Conservation (phyloP, 768 basidiomycete genomes). For the Kwoniella bestiolae region DNA sequence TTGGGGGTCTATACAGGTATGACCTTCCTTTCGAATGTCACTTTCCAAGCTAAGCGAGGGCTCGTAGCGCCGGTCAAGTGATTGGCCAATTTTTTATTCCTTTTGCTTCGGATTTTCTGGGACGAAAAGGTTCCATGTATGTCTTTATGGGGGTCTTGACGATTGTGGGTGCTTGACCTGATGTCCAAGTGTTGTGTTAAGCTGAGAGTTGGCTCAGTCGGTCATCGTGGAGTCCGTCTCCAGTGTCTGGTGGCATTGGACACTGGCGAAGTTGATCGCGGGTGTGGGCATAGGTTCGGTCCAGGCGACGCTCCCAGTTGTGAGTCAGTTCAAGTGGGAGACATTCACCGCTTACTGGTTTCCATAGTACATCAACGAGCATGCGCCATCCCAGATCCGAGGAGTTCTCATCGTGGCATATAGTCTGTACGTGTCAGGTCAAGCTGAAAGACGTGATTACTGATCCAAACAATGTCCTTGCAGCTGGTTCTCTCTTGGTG, state of each 20-base stretch:
- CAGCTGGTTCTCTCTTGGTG: slow-evolving; percentile 38
- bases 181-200: background rate
- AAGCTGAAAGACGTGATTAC: slow-evolving; percentile 1
- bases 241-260: slow-evolving; percentile 37
- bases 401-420: slow-evolving; percentile 42
- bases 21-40: background rate
- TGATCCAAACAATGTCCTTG: background rate
- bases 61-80: slow-evolving; percentile 36
- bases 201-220: slow-evolving; percentile 11
- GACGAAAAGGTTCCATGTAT: slow-evolving; percentile 36
- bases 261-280: slow-evolving; percentile 37
- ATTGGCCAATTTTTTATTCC: slow-evolving; percentile 38
- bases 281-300: slow-evolving; percentile 39
- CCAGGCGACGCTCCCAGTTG: slow-evolving; percentile 38
- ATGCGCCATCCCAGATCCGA: slow-evolving; percentile 38
- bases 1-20: slow-evolving; percentile 25
- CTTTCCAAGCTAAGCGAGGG: background rate
- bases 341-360: no score
- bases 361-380: slow-evolving; percentile 45
- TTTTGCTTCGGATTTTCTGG: slow-evolving; percentile 31
- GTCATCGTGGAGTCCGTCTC: slow-evolving; percentile 37
- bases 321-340: slow-evolving; percentile 16
- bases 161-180: slow-evolving; percentile 8
- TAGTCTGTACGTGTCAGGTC: slow-evolving; percentile 24
- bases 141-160: slow-evolving; percentile 23